Percentiles rank a stretch among this genome's conserved stretches.
Conservation (phyloP, 2,329 filamentous ascomycete genomes). For the Eutypa lata region DNA sequence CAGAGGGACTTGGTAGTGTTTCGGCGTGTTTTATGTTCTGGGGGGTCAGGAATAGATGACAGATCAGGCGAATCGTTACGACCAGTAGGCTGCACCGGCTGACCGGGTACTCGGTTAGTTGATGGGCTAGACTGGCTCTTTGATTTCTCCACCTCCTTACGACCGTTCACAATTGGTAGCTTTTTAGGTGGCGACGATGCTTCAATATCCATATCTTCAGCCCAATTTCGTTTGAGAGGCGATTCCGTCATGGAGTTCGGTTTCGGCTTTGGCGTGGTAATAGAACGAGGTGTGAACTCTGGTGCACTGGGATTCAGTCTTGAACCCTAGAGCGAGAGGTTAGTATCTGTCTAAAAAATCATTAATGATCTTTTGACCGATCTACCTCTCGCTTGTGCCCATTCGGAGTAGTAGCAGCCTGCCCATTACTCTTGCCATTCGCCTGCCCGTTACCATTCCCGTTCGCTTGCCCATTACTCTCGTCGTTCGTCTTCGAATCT, state of each 20-base stretch:
- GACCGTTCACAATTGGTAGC: conserved; percentile 7
- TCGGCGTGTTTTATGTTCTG: conserved; percentile 19
- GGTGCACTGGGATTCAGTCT: conserved; percentile 55
- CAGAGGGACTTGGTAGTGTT: conserved; percentile 26
- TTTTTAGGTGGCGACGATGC: conserved; percentile 4
- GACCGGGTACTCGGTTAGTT: conserved; percentile 8
- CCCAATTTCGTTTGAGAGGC: conserved; percentile 22
- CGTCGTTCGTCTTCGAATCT: not conserved
- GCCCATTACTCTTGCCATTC: conserved; percentile 21
- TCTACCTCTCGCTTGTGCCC: conserved; percentile 50
- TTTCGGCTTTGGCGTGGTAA: conserved; percentile 9
- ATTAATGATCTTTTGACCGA: conserved; percentile 34
- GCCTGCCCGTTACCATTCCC: conserved; percentile 3
- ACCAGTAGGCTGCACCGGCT: conserved; percentile 11
- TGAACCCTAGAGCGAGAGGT: conserved; percentile 44
- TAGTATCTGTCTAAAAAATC: conserved; percentile 42
- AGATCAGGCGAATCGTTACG: conserved; percentile 5
- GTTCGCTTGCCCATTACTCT: conserved; percentile 1
- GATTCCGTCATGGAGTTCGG: not conserved
- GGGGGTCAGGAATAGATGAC: conserved; percentile 5
- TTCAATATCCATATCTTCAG: conserved; percentile 26
- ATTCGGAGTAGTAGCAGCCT: conserved; percentile 30
- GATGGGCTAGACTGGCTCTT: conserved; percentile 7
- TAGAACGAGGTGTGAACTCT: conserved; percentile 49
- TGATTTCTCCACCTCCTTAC: conserved; percentile 14